These are phyloP conservation scores for Ogataea nakhonphanomensis DNA, from an alignment of 805 yeast species.

Conservation along the genomic window DNA sequence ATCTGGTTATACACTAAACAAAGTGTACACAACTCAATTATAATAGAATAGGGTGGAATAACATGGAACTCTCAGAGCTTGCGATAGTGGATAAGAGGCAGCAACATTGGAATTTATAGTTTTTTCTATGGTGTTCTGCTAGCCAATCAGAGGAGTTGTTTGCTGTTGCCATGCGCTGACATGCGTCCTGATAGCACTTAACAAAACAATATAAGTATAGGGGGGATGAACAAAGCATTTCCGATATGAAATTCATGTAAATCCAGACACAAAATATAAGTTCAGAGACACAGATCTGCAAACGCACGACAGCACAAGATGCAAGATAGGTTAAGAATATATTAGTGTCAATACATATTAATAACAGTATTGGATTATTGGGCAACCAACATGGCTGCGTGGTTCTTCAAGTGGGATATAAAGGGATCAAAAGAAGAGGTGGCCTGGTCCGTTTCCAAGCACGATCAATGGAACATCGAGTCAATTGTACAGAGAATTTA, in stretches of 20 bases:
- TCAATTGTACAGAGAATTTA: too few species aligned
- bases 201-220: slow-evolving; percentile 4
- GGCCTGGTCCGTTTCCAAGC: too few species aligned
- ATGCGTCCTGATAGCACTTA: slow-evolving; percentile 7
- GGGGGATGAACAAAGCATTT: slow-evolving; percentile 6
- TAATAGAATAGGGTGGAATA: slow-evolving; percentile 5
- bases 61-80: slow-evolving; percentile 10
- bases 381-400: not conserved
- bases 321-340: not conserved
- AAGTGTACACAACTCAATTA: slow-evolving; percentile 5
- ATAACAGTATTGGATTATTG: not conserved
- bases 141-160: slow-evolving; percentile 2
- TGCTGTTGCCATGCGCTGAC: slow-evolving; percentile 4
- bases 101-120: slow-evolving; percentile 5
- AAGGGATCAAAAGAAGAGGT: too few species aligned
- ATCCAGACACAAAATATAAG: slow-evolving; percentile 3
- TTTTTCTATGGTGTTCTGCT: slow-evolving; percentile 7
- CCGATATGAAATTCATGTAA: slow-evolving; percentile 1
- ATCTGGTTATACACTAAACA: slow-evolving; percentile 7
- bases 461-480: too few species aligned
- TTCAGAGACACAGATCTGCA: not conserved
- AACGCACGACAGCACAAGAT: not conserved
- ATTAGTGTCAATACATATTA: too few species aligned
- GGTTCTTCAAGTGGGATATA: too few species aligned
- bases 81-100: slow-evolving; percentile 2